Conservation (phyloP, 2,329 filamentous ascomycete genomes). For the Alternaria metachromatica region DNA sequence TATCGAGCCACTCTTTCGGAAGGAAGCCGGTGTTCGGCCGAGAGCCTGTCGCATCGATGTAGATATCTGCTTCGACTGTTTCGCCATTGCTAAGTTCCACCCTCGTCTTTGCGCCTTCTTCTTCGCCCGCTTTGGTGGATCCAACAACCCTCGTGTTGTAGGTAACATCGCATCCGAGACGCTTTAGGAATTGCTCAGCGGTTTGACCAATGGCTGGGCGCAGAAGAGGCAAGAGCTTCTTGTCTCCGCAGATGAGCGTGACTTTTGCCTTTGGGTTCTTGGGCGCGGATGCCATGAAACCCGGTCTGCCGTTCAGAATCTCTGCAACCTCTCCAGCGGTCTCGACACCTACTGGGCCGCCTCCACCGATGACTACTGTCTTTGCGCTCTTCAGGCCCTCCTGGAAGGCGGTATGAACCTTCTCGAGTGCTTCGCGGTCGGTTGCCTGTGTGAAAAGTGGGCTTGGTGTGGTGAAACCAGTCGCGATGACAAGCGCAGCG, state of each 20-base stretch:
- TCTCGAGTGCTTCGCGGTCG: conserved; percentile 31
- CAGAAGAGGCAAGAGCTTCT: conserved; percentile 55
- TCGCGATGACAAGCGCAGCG: conserved; percentile 63
- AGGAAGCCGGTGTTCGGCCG: conserved; percentile 62
- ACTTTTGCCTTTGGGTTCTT: conserved; percentile 52
- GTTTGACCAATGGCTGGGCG: conserved; percentile 51
- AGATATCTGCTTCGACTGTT: conserved; percentile 58
- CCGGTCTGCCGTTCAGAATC: conserved; percentile 47
- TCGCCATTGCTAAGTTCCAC: conserved; percentile 54
- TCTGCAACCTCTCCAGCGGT: conserved; percentile 59
- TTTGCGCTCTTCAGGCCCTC: conserved; percentile 49
- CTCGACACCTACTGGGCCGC: conserved; percentile 59
- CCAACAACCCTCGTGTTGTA: conserved; percentile 48
- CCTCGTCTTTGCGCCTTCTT: conserved; percentile 53
- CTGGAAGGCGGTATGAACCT: conserved; percentile 48
- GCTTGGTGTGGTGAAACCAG: conserved; percentile 58
- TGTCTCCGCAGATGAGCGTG: conserved; percentile 54
- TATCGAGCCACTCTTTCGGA: conserved; percentile 57
- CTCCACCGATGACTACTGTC: conserved; percentile 57
- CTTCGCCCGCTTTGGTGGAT: conserved; percentile 31
- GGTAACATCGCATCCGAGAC: conserved; percentile 56
- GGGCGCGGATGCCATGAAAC: conserved; percentile 45
- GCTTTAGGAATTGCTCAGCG: conserved; percentile 57
- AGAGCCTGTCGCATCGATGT: conserved; percentile 61
- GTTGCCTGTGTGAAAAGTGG: conserved; percentile 55